Evolutionary conservation across 345 rosid species (phyloP).

Genomic region (Durio zibethinus): DNA sequence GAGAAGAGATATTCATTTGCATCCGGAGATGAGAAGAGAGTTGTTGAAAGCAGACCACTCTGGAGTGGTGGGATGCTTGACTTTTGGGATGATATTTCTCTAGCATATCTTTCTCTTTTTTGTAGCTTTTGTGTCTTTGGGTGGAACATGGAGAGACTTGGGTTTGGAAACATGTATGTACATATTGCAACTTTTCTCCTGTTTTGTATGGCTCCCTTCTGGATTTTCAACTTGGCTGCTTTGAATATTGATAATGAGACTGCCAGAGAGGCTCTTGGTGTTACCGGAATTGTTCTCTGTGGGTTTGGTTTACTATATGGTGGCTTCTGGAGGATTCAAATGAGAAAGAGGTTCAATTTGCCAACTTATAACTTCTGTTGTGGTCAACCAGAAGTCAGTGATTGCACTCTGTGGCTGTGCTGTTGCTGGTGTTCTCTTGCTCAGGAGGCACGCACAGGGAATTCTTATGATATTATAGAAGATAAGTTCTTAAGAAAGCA

Average conservation of each 20-base stretch:
- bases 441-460: conserved; percentile 83
- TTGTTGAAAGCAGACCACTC: conserved; percentile 45
- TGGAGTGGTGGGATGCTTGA: conserved; percentile 93
- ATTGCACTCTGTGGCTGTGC: conserved; percentile 75
- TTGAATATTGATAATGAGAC: conserved; percentile 61
- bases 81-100: conserved; percentile 81
- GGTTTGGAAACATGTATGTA: conserved; percentile 95
- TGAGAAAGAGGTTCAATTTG: conserved; percentile 76
- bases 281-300: conserved; percentile 76
- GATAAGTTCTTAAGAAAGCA: conserved; percentile 43
- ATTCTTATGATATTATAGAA: conserved; percentile 63
- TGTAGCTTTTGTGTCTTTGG: conserved; percentile 90
- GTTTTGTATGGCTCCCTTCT: conserved; percentile 89
- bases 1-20: conserved; percentile 79
- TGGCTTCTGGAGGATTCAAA: conserved; percentile 96
- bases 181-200: conserved; percentile 83
- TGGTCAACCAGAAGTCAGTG: conserved; percentile 48
- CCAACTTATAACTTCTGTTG: conserved; percentile 76
- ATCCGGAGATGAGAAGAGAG: conserved; percentile 32
- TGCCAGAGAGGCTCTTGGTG: conserved; percentile 56
- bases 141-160: conserved; percentile 96
- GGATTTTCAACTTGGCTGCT: conserved; percentile 88
- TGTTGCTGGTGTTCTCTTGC: conserved; percentile 96
- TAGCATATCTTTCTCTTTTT: conserved; percentile 78
- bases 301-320: conserved; percentile 81